Percentiles rank a stretch among this genome's conserved stretches.
These are phyloP conservation scores for Diaporthe longicolla DNA, from an alignment of 2,329 filamentous ascomycete genomes.

Conservation along the genomic window DNA sequence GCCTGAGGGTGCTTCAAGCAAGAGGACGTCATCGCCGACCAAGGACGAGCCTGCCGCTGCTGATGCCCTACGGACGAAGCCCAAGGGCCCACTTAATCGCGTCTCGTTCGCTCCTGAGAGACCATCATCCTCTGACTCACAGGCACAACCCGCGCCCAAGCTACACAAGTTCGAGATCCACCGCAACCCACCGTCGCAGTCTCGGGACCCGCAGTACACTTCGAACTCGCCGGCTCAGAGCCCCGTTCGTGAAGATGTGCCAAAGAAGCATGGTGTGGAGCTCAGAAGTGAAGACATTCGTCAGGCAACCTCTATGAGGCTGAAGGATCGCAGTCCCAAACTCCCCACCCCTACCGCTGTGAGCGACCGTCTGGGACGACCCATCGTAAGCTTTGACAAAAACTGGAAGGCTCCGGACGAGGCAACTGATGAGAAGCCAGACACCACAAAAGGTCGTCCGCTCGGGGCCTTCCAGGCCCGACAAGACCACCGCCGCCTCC, in stretches of 20 bases:
- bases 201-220: slow-evolving; percentile 84
- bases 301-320: slow-evolving; percentile 88
- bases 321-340: slow-evolving; percentile 88
- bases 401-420: slow-evolving; percentile 83
- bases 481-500: slow-evolving; percentile 48
- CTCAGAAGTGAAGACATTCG: slow-evolving; percentile 90
- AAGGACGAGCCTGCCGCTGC: slow-evolving; percentile 46
- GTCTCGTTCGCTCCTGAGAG: slow-evolving; percentile 67
- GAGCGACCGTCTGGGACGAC: slow-evolving; percentile 89
- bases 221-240: slow-evolving; percentile 66
- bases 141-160: slow-evolving; percentile 57
- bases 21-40: slow-evolving; percentile 45
- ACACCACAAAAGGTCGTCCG: slow-evolving; percentile 48
- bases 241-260: slow-evolving; percentile 56
- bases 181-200: slow-evolving; percentile 86
- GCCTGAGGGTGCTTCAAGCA: slow-evolving; percentile 67
- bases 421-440: slow-evolving; percentile 78
- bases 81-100: slow-evolving; percentile 75
- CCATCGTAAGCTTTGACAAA: slow-evolving; percentile 96
- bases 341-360: slow-evolving; percentile 91
- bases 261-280: slow-evolving; percentile 84
- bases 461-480: slow-evolving; percentile 45
- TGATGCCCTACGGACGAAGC: slow-evolving; percentile 69
- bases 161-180: slow-evolving; percentile 75
- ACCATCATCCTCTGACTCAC: slow-evolving; percentile 52